Conservation (phyloP, 2,329 filamentous ascomycete genomes). For the Orbilia oligospora region DNA sequence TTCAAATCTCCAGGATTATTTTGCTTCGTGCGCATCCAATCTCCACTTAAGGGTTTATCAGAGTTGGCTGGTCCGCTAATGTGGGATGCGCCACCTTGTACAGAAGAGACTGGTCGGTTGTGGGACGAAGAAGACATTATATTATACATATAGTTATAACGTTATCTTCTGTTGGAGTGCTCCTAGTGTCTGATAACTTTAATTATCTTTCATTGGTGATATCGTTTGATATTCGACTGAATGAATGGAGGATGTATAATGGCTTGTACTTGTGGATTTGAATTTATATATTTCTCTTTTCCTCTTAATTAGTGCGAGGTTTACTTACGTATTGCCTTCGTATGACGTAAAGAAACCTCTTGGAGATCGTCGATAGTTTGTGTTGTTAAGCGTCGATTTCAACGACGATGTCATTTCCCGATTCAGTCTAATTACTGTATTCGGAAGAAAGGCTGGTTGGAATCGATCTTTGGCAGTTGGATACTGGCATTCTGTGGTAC, state of each 20-base stretch:
- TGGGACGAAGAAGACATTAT: conserved; percentile 36
- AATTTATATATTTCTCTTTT: too few species aligned
- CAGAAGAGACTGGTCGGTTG: conserved; percentile 22
- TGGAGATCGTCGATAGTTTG: conserved; percentile 22
- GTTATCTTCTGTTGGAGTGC: not conserved
- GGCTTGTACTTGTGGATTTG: too few species aligned
- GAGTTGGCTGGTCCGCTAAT: conserved; percentile 16
- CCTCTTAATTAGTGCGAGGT: too few species aligned
- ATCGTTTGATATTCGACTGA: too few species aligned
- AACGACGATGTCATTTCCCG: not conserved
- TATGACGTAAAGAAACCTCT: conserved; percentile 9
- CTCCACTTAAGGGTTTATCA: conserved; percentile 17
- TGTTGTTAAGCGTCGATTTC: conserved; percentile 6
- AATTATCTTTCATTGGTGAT: too few species aligned
- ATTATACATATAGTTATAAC: too few species aligned
- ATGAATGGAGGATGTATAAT: too few species aligned
- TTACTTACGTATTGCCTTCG: conserved; percentile 13
- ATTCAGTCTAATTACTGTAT: conserved; percentile 15
- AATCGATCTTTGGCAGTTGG: not conserved
- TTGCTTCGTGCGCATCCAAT: conserved; percentile 34
- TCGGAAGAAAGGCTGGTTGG: conserved; percentile 13
- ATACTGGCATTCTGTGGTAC: not conserved
- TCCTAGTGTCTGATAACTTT: too few species aligned
- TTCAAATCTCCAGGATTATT: conserved; percentile 27
- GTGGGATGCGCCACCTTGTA: conserved; percentile 24